phyloP scores from a whole-genome alignment of 1,139 yeast genomes.

The Suhomyces bokatorum region DNA sequence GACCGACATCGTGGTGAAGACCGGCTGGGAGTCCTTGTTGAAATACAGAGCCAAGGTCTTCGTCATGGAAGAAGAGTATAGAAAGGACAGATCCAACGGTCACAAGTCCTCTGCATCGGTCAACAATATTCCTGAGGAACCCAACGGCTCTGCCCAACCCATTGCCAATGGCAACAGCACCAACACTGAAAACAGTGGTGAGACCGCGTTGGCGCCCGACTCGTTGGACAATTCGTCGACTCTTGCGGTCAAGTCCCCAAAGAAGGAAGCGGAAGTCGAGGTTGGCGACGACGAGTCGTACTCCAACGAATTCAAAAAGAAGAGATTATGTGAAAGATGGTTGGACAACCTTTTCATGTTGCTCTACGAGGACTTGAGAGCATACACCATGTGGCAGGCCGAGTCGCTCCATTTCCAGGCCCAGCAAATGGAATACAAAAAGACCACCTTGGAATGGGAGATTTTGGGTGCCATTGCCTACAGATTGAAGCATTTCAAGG shows the following conservation, averaged over 20 bases:
- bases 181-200: constrained; percentile 6
- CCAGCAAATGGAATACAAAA: constrained; percentile 71
- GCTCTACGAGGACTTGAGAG: constrained; percentile 83
- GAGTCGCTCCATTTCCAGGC: constrained; percentile 66
- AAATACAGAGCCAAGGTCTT: constrained; percentile 80
- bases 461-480: constrained; percentile 79
- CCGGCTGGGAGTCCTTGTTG: constrained; percentile 91
- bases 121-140: constrained; percentile 5
- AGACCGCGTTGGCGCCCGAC: constrained; percentile 8
- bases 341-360: constrained; percentile 84
- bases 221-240: constrained; percentile 31
- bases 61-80: constrained; percentile 93
- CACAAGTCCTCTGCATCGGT: constrained; percentile 4
- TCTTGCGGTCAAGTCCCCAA: constrained; percentile 41
- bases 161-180: constrained; percentile 4
- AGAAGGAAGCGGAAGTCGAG: constrained; percentile 19
- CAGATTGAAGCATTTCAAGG: constrained; percentile 75
- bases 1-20: constrained; percentile 65
- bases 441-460: constrained; percentile 92
- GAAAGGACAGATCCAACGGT: constrained; percentile 38
- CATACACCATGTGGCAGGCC: constrained; percentile 89
- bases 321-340: constrained; percentile 94
- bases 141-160: constrained; percentile 12
- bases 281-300: constrained; percentile 17
- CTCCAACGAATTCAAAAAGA: constrained; percentile 57